Percentiles rank a stretch among this genome's conserved stretches.
These are phyloP conservation scores for Pterocarpus macrocarpus DNA, from an alignment of 306 rosid species.

Conservation along the genomic window DNA sequence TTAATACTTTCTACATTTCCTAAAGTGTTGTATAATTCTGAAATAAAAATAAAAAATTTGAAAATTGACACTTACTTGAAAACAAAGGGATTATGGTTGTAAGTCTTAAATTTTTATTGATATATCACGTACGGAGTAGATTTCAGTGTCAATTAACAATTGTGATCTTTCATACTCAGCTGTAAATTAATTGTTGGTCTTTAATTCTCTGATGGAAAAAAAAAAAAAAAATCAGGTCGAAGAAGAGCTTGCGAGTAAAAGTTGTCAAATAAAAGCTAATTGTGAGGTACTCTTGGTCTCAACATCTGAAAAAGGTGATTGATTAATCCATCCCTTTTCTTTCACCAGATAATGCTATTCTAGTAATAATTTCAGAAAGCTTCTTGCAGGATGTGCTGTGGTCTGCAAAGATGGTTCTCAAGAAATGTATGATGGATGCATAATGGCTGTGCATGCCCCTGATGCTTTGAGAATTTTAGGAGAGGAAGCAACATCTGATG, in stretches of 20 bases:
- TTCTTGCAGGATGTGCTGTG: conserved; percentile 70
- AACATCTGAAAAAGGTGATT: conserved; percentile 67
- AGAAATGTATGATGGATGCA: conserved; percentile 70
- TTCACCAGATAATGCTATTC: background rate
- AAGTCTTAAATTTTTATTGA: no score
- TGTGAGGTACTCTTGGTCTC: conserved; percentile 65
- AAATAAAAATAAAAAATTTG: no score
- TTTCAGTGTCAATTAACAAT: background rate
- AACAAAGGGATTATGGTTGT: no score
- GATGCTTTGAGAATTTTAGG: conserved; percentile 81
- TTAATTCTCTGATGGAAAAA: no score
- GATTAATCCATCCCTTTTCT: background rate
- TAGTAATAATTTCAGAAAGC: conserved; percentile 29
- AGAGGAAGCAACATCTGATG: conserved; percentile 75
- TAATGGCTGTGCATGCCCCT: conserved; percentile 87
- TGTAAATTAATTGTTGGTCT: conserved; percentile 5
- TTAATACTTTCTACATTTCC: no score
- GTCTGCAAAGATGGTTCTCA: conserved; percentile 63
- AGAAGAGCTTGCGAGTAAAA: conserved; percentile 69
- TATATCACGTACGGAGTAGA: no score
- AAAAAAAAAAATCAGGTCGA: conserved; percentile 60
- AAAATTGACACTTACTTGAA: no score
- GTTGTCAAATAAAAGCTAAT: conserved; percentile 63
- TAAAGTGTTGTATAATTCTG: no score
- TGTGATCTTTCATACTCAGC: background rate